Evolutionary conservation across 1,284 basidiomycete species (phyloP).

Genomic region (Tranzscheliella williamsii): DNA sequence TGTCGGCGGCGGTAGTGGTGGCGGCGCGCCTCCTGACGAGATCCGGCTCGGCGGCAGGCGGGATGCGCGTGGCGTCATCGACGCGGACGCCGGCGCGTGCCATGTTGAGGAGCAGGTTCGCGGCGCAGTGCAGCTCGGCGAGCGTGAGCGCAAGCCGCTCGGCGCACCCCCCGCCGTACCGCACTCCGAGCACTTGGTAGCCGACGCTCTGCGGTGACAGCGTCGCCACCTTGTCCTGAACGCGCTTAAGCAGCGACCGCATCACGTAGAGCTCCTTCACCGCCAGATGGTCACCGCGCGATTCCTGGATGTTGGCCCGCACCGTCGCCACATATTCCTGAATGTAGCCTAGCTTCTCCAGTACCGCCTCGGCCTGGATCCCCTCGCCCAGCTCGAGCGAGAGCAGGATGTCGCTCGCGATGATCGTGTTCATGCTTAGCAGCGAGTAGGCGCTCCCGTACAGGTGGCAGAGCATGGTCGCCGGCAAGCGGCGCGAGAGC

Average conservation of each 20-base stretch:
- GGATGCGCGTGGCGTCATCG: conserved; percentile 29
- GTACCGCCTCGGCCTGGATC: conserved; percentile 15
- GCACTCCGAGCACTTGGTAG: conserved; percentile 27
- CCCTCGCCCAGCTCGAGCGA: conserved; percentile 20
- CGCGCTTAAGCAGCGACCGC: conserved; percentile 30
- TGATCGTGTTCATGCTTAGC: conserved; percentile 37
- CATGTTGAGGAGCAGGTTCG: conserved; percentile 31
- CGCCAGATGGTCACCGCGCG: conserved; percentile 31
- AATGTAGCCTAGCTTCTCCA: conserved; percentile 29
- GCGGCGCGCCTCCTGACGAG: conserved; percentile 4
- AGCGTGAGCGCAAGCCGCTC: conserved; percentile 28
- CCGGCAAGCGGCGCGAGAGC: conserved; percentile 24
- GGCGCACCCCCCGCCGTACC: conserved; percentile 26
- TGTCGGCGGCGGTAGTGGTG: conserved; percentile 3
- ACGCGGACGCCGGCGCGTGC: conserved; percentile 28
- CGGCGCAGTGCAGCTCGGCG: conserved; percentile 27
- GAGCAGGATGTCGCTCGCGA: conserved; percentile 31
- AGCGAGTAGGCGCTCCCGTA: conserved; percentile 34
- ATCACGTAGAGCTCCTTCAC: conserved; percentile 36
- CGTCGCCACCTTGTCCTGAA: conserved; percentile 29
- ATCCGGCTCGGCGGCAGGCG: conserved; percentile 11
- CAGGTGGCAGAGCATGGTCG: conserved; percentile 33
- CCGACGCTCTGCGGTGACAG: conserved; percentile 30
- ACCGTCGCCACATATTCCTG: conserved; percentile 33
- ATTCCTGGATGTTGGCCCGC: conserved; percentile 31